phyloP scores from a whole-genome alignment of 2,329 filamentous ascomycete species.

The Fonsecaea pedrosoi region DNA sequence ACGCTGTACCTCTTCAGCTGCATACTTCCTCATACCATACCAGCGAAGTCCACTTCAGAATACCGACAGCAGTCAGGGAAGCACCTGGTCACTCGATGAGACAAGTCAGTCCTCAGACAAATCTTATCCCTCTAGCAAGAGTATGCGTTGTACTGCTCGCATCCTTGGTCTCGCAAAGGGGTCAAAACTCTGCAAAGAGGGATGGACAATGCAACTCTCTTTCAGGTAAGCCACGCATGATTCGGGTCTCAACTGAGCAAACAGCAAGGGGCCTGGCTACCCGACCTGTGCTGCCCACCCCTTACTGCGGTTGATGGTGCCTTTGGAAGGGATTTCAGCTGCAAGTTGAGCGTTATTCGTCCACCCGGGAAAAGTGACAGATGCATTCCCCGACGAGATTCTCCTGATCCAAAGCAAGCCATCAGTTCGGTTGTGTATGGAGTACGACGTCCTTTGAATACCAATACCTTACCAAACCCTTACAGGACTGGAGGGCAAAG shows the following conservation, averaged over 20 bases:
- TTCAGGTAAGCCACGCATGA: not conserved
- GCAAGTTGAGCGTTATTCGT: not conserved
- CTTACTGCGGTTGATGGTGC: not conserved
- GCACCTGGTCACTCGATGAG: not conserved
- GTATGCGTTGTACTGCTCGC: conserved; percentile 4
- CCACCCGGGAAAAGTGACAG: not conserved
- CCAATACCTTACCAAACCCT: conserved; percentile 28
- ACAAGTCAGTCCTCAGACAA: not conserved
- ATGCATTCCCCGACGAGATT: not conserved
- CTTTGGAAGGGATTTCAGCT: not conserved
- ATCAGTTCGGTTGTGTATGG: conserved; percentile 1
- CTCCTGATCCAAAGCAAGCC: conserved; percentile 1
- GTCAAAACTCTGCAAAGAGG: conserved; percentile 1
- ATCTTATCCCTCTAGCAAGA: conserved; percentile 4
- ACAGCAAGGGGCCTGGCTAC: not conserved
- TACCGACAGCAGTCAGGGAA: not conserved
- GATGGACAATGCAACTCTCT: not conserved
- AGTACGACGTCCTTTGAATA: conserved; percentile 9
- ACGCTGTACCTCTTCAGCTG: not conserved
- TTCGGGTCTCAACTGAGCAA: not conserved
- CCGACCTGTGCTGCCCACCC: not conserved
- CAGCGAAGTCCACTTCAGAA: not conserved
- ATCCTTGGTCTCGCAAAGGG: conserved; percentile 1
- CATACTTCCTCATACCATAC: not conserved
- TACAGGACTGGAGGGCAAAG: conserved; percentile 11